A percentile compares a stretch with the other conserved stretches of the same genome.
Conservation (phyloP, 495 filamentous ascomycete genomes). For the Daldinia decipiens region DNA sequence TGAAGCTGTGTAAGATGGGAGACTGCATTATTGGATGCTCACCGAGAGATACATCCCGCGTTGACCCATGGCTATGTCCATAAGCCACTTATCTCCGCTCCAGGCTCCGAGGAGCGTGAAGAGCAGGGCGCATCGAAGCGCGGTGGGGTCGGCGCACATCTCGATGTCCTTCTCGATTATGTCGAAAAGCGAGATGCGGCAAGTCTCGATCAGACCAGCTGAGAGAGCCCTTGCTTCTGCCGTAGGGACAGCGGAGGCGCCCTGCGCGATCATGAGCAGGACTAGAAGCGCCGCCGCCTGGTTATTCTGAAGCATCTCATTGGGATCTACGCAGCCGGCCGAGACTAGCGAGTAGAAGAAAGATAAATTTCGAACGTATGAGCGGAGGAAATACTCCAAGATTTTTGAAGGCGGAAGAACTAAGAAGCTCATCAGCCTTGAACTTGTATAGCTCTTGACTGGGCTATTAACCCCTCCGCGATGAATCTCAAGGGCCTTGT, state of each 20-base stretch:
- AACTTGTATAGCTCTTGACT: conserved; percentile 51
- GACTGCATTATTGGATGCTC: conserved; percentile 39
- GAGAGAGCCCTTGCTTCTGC: conserved; percentile 68
- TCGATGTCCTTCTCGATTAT: conserved; percentile 72
- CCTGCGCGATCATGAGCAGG: conserved; percentile 73
- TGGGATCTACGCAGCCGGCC: conserved; percentile 64
- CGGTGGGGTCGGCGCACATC: conserved; percentile 66
- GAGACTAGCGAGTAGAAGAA: conserved; percentile 67
- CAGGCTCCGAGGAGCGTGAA: conserved; percentile 70
- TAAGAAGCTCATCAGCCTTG: conserved; percentile 62
- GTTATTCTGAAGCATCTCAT: conserved; percentile 68
- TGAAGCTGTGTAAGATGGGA: not conserved
- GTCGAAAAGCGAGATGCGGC: conserved; percentile 72
- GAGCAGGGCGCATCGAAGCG: conserved; percentile 68
- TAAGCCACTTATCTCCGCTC: conserved; percentile 76
- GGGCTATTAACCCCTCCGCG: conserved; percentile 52
- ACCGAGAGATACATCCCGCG: conserved; percentile 73
- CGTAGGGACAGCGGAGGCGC: conserved; percentile 66
- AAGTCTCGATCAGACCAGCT: conserved; percentile 70
- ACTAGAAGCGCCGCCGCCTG: conserved; percentile 67
- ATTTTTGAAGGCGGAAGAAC: conserved; percentile 67
- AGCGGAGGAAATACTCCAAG: conserved; percentile 68
- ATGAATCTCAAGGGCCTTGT: conserved; percentile 70
- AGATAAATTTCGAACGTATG: conserved; percentile 66
- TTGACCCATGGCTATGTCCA: conserved; percentile 77